phyloP scores from a whole-genome alignment of 306 rosid genomes.

The Cucumis cinereus region DNA sequence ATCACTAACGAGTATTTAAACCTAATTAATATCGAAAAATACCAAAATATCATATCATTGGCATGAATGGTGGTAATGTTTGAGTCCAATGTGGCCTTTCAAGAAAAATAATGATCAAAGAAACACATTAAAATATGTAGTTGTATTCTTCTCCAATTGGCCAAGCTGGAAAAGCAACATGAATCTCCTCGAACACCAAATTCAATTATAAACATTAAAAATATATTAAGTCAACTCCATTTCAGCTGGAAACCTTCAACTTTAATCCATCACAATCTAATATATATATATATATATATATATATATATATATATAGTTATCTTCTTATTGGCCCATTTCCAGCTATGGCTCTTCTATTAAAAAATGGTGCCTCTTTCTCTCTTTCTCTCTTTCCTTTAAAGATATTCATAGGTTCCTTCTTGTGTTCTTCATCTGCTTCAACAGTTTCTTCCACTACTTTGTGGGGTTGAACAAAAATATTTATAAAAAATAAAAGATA shows the following conservation, averaged over 20 bases:
- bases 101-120: too few species aligned
- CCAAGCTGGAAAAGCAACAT: constrained; percentile 1
- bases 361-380: neutral
- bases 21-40: too few species aligned
- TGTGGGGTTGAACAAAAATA: neutral
- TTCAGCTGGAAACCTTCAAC: neutral
- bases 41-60: neutral
- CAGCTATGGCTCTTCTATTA: neutral
- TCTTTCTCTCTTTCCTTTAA: neutral
- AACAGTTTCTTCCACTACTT: constrained; percentile 1
- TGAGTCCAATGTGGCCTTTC: neutral
- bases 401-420: neutral
- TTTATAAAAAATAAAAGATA: neutral
- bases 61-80: neutral
- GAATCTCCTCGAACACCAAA: constrained; percentile 1
- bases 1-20: too few species aligned
- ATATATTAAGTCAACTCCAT: neutral
- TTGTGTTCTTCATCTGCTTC: neutral
- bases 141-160: neutral
- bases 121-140: neutral
- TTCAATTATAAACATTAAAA: neutral
- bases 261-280: neutral
- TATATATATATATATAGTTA: neutral
- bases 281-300: neutral
- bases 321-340: neutral